A percentile compares a stretch with the other conserved stretches of the same genome.
These are phyloP conservation scores for Blastobotrys proliferans DNA, from an alignment of 1,139 yeast species.

Conservation along the genomic window DNA sequence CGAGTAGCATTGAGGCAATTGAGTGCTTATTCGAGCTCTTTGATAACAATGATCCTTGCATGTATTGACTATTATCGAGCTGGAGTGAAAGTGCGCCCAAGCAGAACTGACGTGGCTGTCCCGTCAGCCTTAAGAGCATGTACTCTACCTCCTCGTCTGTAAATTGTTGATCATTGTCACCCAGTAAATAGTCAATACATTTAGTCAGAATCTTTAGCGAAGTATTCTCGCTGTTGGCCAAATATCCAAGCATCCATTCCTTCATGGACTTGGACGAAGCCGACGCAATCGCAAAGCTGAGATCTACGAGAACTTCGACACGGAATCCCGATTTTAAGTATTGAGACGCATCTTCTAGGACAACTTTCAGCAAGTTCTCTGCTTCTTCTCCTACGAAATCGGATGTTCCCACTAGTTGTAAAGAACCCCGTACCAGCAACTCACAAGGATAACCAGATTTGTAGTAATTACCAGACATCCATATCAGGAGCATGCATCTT, in stretches of 20 bases:
- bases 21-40: background rate
- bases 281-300: background rate
- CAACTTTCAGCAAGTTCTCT: conserved; percentile 3
- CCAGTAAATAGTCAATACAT: conserved; percentile 6
- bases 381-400: conserved; percentile 10
- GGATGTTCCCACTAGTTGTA: conserved; percentile 10
- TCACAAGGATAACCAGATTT: conserved; percentile 16
- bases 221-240: background rate
- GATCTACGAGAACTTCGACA: background rate
- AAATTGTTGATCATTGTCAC: background rate
- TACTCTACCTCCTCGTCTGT: conserved; percentile 5
- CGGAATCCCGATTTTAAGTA: background rate
- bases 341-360: conserved; percentile 10
- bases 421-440: conserved; percentile 15
- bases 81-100: conserved; percentile 6
- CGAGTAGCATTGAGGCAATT: no score
- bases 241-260: background rate
- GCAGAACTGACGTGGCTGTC: conserved; percentile 1
- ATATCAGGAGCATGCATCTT: conserved; percentile 13
- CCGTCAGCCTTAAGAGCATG: no score
- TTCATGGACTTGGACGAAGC: no score
- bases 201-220: background rate
- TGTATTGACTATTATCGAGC: background rate
- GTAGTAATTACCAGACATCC: background rate
- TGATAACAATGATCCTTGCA: background rate